A percentile compares a stretch with the other conserved stretches of the same genome.
phyloP scores from a whole-genome alignment of 371 early-diverging fungal species.

The Batkoa obscura region DNA sequence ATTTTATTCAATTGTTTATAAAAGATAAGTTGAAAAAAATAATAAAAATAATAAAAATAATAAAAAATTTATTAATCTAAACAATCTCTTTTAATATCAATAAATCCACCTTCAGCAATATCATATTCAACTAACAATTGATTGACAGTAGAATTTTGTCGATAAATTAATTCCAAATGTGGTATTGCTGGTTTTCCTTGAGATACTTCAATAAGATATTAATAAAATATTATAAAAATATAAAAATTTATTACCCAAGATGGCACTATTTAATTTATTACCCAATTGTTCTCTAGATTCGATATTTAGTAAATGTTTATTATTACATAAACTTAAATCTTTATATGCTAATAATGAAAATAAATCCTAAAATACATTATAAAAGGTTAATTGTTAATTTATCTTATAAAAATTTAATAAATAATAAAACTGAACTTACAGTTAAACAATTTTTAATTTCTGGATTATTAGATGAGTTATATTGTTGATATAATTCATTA shows the following conservation, averaged over 20 bases:
- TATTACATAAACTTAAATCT: conserved; percentile 29
- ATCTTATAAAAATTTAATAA: neutral
- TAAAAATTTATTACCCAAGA: conserved; percentile 23
- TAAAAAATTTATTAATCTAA: too few species aligned
- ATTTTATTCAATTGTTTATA: too few species aligned
- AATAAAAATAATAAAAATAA: too few species aligned
- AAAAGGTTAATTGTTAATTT: neutral
- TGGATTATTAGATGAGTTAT: conserved; percentile 26
- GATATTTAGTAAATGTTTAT: conserved; percentile 22
- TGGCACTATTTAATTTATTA: conserved; percentile 43
- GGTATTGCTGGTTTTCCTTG: conserved; percentile 21
- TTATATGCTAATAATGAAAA: conserved; percentile 66
- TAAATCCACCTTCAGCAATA: conserved; percentile 17
- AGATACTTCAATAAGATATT: conserved; percentile 9
- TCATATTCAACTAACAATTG: conserved; percentile 22
- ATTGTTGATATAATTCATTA: conserved; percentile 42
- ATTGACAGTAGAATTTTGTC: conserved; percentile 21
- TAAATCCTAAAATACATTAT: conserved; percentile 17
- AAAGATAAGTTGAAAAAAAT: too few species aligned
- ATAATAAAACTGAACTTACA: conserved; percentile 5
- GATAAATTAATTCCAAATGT: conserved; percentile 17
- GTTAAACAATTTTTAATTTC: conserved; percentile 20
- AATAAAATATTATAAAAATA: too few species aligned
- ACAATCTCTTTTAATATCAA: neutral
- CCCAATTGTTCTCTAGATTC: conserved; percentile 42